Evolutionary conservation across 306 rosid species (phyloP).

Genomic region (Gastrolobium villosum): DNA sequence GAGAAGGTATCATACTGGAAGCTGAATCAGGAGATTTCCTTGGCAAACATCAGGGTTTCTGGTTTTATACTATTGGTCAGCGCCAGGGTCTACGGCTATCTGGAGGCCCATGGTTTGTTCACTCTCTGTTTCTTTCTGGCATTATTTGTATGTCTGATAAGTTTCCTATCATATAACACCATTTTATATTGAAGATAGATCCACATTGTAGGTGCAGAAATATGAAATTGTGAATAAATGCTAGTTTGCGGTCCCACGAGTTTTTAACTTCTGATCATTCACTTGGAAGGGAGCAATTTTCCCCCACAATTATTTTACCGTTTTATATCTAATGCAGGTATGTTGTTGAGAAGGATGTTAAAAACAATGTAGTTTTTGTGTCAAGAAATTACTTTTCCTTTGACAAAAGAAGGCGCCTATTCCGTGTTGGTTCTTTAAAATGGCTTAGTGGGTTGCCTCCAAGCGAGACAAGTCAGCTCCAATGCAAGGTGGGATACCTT

Average conservation of each 20-base stretch:
- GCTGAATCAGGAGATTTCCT: conserved; percentile 96
- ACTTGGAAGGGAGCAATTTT: conserved; percentile 3
- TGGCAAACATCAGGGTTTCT: conserved; percentile 88
- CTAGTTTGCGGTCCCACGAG: background rate
- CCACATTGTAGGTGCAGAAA: conserved; percentile 31
- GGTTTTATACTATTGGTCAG: conserved; percentile 98
- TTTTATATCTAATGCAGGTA: conserved; percentile 67
- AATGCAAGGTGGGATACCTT: conserved; percentile 76
- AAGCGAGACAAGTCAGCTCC: conserved; percentile 63
- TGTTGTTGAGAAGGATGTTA: conserved; percentile 90
- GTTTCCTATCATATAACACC: conserved; percentile 31
- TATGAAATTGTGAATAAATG: conserved; percentile 7
- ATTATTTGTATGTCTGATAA: conserved; percentile 30
- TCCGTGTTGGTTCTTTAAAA: conserved; percentile 87
- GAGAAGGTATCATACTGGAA: conserved; percentile 90
- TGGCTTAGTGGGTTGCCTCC: conserved; percentile 79
- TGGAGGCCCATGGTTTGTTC: conserved; percentile 93
- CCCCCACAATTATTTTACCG: background rate
- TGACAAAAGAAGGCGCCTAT: conserved; percentile 89
- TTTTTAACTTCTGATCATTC: conserved; percentile 7
- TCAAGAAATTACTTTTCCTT: conserved; percentile 91
- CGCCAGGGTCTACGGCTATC: conserved; percentile 92
- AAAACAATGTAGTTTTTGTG: conserved; percentile 87
- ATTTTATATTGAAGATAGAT: conserved; percentile 30
- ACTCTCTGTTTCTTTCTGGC: conserved; percentile 38